Evolutionary conservation across 1,284 basidiomycete species (phyloP).

Genomic region (Meira nashicola): DNA sequence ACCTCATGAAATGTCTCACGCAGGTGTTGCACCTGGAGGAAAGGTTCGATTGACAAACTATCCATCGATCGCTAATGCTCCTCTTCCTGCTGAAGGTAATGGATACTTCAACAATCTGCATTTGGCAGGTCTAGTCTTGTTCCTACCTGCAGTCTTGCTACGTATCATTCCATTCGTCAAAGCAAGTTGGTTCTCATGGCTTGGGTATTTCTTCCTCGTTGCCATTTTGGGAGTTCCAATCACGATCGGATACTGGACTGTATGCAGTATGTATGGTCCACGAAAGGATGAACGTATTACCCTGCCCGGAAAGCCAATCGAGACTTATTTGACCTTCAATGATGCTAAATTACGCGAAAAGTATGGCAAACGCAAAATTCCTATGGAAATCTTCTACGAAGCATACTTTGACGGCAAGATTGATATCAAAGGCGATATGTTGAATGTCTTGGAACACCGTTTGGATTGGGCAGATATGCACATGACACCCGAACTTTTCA

Average conservation of each 20-base stretch:
- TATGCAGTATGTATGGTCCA: constrained; percentile 75
- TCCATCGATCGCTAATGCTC: constrained; percentile 46
- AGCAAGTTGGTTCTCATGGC: constrained; percentile 48
- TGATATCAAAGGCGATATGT: constrained; percentile 89
- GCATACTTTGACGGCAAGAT: constrained; percentile 95
- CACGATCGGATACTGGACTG: constrained; percentile 80
- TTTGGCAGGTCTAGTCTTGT: constrained; percentile 63
- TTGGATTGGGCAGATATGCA: constrained; percentile 93
- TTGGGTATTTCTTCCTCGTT: constrained; percentile 58
- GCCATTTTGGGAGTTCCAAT: constrained; percentile 71
- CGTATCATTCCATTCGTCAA: constrained; percentile 51
- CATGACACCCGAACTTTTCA: constrained; percentile 77
- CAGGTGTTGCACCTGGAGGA: constrained; percentile 37
- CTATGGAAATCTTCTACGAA: constrained; percentile 96
- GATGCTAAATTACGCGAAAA: constrained; percentile 72
- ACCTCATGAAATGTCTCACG: constrained; percentile 8
- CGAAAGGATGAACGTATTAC: constrained; percentile 80
- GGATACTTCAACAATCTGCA: constrained; percentile 58
- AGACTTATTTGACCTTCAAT: constrained; percentile 85
- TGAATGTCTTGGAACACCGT: constrained; percentile 87
- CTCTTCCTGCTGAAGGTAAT: constrained; percentile 51
- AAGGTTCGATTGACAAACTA: constrained; percentile 35
- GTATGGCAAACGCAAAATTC: constrained; percentile 80
- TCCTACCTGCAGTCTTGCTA: constrained; percentile 45
- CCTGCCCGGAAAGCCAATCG: constrained; percentile 69